A percentile compares a stretch with the other conserved stretches of the same genome.
phyloP scores from a whole-genome alignment of 2,329 filamentous ascomycete species.

The Diaporthe velutina region DNA sequence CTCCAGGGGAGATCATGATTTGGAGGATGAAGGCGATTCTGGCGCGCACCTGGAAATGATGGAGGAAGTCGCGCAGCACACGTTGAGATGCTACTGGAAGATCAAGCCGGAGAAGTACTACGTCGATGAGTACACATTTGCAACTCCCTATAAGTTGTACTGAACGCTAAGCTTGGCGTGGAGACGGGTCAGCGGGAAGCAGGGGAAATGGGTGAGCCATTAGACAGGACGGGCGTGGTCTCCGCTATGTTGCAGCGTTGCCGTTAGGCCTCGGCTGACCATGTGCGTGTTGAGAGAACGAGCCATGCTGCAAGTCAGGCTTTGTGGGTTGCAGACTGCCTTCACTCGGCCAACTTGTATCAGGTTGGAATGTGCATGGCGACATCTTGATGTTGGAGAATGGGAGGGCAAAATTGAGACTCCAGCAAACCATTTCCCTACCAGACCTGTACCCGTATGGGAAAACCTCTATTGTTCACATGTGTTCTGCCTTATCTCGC shows the following conservation, averaged over 20 bases:
- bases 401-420: accelerated
- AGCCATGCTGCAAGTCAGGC: neutral
- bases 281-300: neutral
- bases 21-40: neutral
- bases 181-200: neutral
- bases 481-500: neutral
- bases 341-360: neutral
- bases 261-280: neutral
- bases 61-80: neutral
- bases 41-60: neutral
- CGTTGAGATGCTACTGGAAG: neutral
- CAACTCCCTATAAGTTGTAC: no score
- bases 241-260: neutral
- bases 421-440: no score
- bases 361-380: neutral
- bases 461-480: neutral
- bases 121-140: neutral
- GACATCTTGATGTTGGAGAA: neutral
- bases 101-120: neutral
- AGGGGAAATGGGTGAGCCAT: no score
- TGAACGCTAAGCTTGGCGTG: neutral
- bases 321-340: neutral
- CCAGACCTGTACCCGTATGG: no score
- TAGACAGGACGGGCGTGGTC: neutral
- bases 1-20: neutral